Conservation (phyloP, 768 basidiomycete genomes). For the Tephrocybe rancida region DNA sequence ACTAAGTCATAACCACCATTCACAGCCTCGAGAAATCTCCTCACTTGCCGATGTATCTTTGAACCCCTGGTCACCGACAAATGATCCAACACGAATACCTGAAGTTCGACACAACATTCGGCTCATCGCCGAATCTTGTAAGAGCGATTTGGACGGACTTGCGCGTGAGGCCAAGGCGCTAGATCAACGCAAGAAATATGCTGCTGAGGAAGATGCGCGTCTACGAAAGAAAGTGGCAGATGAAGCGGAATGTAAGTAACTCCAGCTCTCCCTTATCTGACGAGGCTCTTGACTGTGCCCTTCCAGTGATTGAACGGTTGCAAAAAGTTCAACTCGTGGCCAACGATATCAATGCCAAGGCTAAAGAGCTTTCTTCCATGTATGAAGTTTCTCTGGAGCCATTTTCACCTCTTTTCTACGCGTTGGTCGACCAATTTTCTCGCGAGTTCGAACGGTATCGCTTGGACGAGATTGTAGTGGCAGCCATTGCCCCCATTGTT, state of each 20-base stretch:
- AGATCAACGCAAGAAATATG: constrained; percentile 75
- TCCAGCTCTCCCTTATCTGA: background rate
- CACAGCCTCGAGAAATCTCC: constrained; percentile 82
- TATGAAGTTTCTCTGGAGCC: constrained; percentile 76
- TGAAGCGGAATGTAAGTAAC: constrained; percentile 72
- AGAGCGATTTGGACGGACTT: constrained; percentile 83
- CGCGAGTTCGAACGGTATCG: constrained; percentile 77
- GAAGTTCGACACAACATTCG: constrained; percentile 97
- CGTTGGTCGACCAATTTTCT: constrained; percentile 68
- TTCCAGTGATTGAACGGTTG: constrained; percentile 73
- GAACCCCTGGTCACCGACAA: constrained; percentile 84
- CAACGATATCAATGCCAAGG: constrained; percentile 65
- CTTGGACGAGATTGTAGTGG: constrained; percentile 92
- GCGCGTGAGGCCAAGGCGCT: constrained; percentile 88
- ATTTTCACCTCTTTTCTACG: constrained; percentile 73
- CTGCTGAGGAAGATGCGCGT: constrained; percentile 69
- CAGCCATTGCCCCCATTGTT: constrained; percentile 84
- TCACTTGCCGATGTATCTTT: constrained; percentile 79
- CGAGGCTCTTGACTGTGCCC: constrained; percentile 2
- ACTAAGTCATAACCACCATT: constrained; percentile 9
- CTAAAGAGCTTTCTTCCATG: constrained; percentile 62
- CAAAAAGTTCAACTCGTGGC: constrained; percentile 78
- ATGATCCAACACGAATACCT: constrained; percentile 87
- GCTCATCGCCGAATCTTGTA: constrained; percentile 81
- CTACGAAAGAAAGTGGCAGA: constrained; percentile 70